A percentile compares a stretch with the other conserved stretches of the same genome.
Evolutionary conservation across 2,329 filamentous ascomycete species (phyloP).

Genomic region (Teratosphaeria pseudoeucalypti): DNA sequence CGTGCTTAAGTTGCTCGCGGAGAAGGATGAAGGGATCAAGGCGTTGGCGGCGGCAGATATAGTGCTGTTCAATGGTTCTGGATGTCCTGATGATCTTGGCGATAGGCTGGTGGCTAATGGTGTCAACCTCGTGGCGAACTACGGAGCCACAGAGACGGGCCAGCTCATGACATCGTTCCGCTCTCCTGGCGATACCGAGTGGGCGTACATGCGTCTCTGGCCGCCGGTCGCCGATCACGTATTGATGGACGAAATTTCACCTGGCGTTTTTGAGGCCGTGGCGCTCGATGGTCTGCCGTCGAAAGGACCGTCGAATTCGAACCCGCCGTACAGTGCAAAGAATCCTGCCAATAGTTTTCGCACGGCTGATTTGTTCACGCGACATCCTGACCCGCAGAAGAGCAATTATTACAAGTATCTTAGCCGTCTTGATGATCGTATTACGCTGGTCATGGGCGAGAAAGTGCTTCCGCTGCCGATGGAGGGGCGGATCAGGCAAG

Average conservation of each 20-base stretch:
- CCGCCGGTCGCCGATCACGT: constrained; percentile 19
- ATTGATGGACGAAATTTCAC: constrained; percentile 26
- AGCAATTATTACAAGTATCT: constrained; percentile 17
- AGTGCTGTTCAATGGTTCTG: constrained; percentile 24
- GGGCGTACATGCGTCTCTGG: constrained; percentile 46
- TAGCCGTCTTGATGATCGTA: constrained; percentile 21
- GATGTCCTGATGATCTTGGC: constrained; percentile 26
- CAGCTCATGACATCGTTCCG: constrained; percentile 53
- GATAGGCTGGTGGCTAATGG: constrained; percentile 22
- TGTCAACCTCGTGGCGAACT: constrained; percentile 26
- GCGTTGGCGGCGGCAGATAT: constrained; percentile 18
- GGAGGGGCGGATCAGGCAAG: constrained; percentile 9
- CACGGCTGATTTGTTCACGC: constrained; percentile 20
- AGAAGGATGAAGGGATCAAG: constrained; percentile 42
- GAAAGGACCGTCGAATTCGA: constrained; percentile 33
- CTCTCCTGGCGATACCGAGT: constrained; percentile 43
- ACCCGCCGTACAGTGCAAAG: constrained; percentile 24
- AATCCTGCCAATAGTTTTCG: constrained; percentile 35
- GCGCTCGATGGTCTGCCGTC: constrained; percentile 26
- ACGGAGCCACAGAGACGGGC: constrained; percentile 48
- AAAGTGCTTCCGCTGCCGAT: constrained; percentile 19
- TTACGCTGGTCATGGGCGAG: constrained; percentile 23
- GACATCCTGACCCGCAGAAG: constrained; percentile 20
- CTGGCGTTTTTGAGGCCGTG: constrained; percentile 33
- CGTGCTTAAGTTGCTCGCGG: constrained; percentile 51